A percentile compares a stretch with the other conserved stretches of the same genome.
Conservation (phyloP, 139 green algal species). For the Microglena sp. region DNA sequence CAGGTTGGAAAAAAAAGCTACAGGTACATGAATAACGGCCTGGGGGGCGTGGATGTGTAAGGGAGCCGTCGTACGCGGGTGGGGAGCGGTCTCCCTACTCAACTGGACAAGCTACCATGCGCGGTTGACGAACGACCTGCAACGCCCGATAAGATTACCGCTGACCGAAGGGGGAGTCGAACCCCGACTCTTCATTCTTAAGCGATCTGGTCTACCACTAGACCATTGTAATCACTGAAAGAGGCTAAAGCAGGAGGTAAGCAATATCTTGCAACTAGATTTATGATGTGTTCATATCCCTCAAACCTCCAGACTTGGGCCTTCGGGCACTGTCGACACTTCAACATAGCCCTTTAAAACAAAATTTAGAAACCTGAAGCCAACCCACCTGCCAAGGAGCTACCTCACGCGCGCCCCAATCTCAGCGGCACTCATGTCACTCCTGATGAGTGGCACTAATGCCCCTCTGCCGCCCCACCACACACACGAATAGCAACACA, state of each 20-base stretch:
- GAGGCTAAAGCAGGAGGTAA: background rate
- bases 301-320: too few relatives aligned
- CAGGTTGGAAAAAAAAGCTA: background rate
- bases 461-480: slow-evolving; percentile 56
- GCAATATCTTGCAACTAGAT: too few relatives aligned
- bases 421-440: slow-evolving; percentile 75
- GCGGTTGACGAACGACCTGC: too few relatives aligned
- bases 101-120: too few relatives aligned
- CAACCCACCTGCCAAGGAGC: background rate
- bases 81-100: background rate
- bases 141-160: too few relatives aligned
- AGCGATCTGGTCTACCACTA: too few relatives aligned
- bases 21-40: background rate
- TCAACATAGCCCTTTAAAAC: too few relatives aligned
- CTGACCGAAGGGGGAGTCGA: too few relatives aligned
- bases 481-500: slow-evolving; percentile 77
- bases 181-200: too few relatives aligned
- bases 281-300: too few relatives aligned
- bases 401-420: slow-evolving; percentile 70
- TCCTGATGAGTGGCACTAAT: too few relatives aligned
- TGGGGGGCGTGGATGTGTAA: background rate
- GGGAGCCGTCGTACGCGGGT: background rate
- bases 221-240: background rate
- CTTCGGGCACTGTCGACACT: too few relatives aligned
- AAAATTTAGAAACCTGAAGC: background rate